Conservation (phyloP, 108 stramenopile genomes). For the Skeletonema tropicum region DNA sequence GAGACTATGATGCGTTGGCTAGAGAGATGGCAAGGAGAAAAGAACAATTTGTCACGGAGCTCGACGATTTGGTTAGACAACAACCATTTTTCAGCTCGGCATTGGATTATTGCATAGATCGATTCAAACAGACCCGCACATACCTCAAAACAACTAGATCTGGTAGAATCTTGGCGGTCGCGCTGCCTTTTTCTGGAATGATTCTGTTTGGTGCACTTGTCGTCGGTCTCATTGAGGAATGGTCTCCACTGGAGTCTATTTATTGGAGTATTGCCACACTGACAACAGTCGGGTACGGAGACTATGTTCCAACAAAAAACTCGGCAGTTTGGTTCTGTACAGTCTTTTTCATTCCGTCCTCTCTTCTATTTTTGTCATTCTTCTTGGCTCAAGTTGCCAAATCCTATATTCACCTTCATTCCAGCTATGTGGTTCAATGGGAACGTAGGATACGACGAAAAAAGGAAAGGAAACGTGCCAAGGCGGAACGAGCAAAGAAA, state of each 20-base stretch:
- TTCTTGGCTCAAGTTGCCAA: slow-evolving; percentile 78
- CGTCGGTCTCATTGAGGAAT: slow-evolving; percentile 80
- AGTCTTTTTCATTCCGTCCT: slow-evolving; percentile 82
- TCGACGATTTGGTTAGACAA: slow-evolving; percentile 43
- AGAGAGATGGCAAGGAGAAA: slow-evolving; percentile 22
- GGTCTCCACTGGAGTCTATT: slow-evolving; percentile 77
- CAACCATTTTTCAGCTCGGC: slow-evolving; percentile 32
- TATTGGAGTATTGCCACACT: slow-evolving; percentile 86
- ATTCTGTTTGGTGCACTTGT: slow-evolving; percentile 74
- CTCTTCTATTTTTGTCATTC: slow-evolving; percentile 80
- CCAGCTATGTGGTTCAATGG: slow-evolving; percentile 70
- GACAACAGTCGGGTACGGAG: slow-evolving; percentile 84
- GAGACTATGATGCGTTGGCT: slow-evolving; percentile 11
- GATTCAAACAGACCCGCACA: slow-evolving; percentile 45
- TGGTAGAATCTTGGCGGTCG: slow-evolving; percentile 64
- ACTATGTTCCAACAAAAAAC: slow-evolving; percentile 66
- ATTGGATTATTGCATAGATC: slow-evolving; percentile 12
- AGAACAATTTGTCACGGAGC: slow-evolving; percentile 42
- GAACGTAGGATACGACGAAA: slow-evolving; percentile 67
- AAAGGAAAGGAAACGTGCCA: slow-evolving; percentile 52
- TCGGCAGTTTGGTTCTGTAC: slow-evolving; percentile 79
- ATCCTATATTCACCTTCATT: slow-evolving; percentile 81
- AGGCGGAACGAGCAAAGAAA: slow-evolving; percentile 47
- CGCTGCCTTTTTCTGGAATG: slow-evolving; percentile 81
- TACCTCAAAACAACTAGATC: slow-evolving; percentile 65